Evolutionary conservation across 2,329 filamentous ascomycete genomes (phyloP), one percentile per base, ranked within the genome.

Genomic region (Akanthomyces lecanii): DNA sequence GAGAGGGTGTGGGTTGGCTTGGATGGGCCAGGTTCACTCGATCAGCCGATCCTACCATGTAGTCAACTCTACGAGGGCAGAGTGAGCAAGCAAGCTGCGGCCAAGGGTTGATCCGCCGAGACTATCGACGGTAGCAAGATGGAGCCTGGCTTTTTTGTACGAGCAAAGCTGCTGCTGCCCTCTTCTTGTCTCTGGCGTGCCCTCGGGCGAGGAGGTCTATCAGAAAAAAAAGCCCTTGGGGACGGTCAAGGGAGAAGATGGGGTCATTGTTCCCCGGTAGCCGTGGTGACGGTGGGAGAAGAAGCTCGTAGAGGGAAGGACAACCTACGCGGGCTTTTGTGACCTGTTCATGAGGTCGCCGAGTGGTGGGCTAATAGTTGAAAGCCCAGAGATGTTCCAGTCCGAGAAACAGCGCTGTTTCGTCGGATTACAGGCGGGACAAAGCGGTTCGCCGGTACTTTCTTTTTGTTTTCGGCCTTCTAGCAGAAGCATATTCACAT

Each of bases 111-210:
- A 33, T 66, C 66, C 65, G 66, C 67, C 62, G 54, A 52, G 55
- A 68, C 65, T 67, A 68, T 67, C 65, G 68, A 50, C 60, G 61
- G 64, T 69, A 66, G 36, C 67, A 66, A 12, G 66, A 67, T 65
- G 66, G 68, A 64, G 71, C 67, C 71, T 30, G 28, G 28, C 69
- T 69, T 67, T 66, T 36, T 16, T 11, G 21, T 21, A 21, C 21
- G 21, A 21, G 21, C 21, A 21, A 21, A 21, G 21, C 21, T 21
- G 21, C 21, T 21, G 21, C 21, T 36, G n/a, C 25, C 40, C 28
- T 40, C 45, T 48, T 33, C 28, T n/a, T 63, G 61, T 63, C 53
- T 63, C 61, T 63, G 53, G 28, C 36, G 45, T 59, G 38, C 61
- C 61, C 52, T 36, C 11, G 1, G 33, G 6, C 33, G 33, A 36